These are phyloP conservation scores for Fusarium poae DNA, from an alignment of 2,329 filamentous ascomycete species.

Conservation along the genomic window DNA sequence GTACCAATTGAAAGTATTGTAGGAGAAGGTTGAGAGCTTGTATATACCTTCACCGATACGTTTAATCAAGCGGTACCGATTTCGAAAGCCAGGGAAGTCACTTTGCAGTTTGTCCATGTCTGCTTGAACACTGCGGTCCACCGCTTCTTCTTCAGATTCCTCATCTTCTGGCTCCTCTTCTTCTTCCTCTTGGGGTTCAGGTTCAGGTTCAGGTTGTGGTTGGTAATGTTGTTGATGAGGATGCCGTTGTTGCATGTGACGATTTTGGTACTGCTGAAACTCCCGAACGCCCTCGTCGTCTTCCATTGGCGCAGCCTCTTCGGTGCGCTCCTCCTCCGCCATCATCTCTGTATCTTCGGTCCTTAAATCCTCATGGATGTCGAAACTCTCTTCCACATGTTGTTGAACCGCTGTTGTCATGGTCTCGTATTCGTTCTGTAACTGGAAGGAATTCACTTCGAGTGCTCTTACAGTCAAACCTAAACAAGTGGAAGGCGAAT, in stretches of 20 bases:
- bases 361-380: constrained; percentile 64
- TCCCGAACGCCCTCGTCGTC: constrained; percentile 48
- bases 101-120: constrained; percentile 90
- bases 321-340: constrained; percentile 56
- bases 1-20: background rate
- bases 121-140: constrained; percentile 78
- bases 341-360: constrained; percentile 66
- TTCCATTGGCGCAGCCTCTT: constrained; percentile 42
- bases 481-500: background rate
- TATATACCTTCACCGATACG: constrained; percentile 90
- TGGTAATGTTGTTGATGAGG: constrained; percentile 26
- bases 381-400: constrained; percentile 57
- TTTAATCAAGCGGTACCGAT: constrained; percentile 91
- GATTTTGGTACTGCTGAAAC: constrained; percentile 42
- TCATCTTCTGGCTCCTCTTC: constrained; percentile 59
- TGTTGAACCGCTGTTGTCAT: constrained; percentile 46
- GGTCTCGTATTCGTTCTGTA: constrained; percentile 16
- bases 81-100: constrained; percentile 85
- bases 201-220: constrained; percentile 32
- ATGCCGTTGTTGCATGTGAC: constrained; percentile 31
- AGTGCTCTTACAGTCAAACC: constrained; percentile 1
- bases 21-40: background rate
- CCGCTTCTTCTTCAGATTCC: constrained; percentile 69
- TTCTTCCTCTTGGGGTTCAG: constrained; percentile 52
- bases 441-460: constrained; percentile 10